Base-by-base conservation (phyloP, 1,284 basidiomycete species). In the Butyriboletus pseudospeciosus region DNA sequence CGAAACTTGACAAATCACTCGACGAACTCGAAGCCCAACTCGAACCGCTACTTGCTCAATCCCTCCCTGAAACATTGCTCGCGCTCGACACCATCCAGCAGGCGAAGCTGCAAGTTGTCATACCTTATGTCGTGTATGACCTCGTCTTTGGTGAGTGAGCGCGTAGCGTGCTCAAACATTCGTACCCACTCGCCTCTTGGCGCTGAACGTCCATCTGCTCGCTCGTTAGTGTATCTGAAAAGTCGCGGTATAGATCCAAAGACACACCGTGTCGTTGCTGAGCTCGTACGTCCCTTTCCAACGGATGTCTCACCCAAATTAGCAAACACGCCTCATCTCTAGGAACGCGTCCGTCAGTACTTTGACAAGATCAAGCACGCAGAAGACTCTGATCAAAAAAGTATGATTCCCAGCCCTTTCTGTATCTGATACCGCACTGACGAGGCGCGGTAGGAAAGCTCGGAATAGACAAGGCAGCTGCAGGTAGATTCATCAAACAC, bases 111-210 rank as follows among this genome's bases (percentile, higher is more conserved):
- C 86, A 92, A 58, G 83, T 85, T 7, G 74, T 82, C 36, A 66
- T 91, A 32, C 86, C 87, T 13, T 92, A 92, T 68, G 74, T 90
- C n/a, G 77, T 88, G 5, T 90, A 92, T 62, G 89, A 91, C 68
- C 77, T 92, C 17, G 74, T 90, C n/a, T 92, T 90, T 73, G 85
- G 90, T 90, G 58, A 58, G 64, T 37, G 6, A 17, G 7, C 30
- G 17, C 34, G 4, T 35, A 20, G 14, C 10, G 10, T 23, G 16
- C 16, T 36, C 10, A 6, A 35, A 8, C 28, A 7, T 7, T 32
- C n/a, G 17, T 28, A 4, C 16, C 14, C n/a, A 23, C 36, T 30
- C 10, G 37, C 6, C n/a, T 23, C n/a, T 8, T 0, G 4, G 16
- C 17, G 10, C 48, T 62, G n/a, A 56, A 56, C 20, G 16, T 12